These are phyloP conservation scores for Termitomyces sp. DNA, from an alignment of 768 basidiomycete species.

Conservation along the genomic window DNA sequence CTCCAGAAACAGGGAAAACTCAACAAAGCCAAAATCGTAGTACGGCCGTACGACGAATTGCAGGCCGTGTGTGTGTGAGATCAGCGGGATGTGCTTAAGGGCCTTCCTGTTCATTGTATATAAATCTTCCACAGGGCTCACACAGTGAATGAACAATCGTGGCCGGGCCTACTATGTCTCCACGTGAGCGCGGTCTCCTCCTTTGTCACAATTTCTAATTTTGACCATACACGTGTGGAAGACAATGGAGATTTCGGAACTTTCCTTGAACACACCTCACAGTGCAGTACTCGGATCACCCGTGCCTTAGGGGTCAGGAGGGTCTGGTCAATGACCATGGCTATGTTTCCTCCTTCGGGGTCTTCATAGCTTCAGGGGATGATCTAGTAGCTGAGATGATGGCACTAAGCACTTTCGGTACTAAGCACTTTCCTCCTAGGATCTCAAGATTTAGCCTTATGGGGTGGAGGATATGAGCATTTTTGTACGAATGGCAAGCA, in stretches of 20 bases:
- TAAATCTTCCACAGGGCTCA: not conserved
- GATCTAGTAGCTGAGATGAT: no score
- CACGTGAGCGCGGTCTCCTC: conserved; percentile 1
- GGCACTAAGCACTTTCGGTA: no score
- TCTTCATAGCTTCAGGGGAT: no score
- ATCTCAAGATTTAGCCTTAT: no score
- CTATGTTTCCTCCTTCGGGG: no score
- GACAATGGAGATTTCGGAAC: conserved; percentile 6
- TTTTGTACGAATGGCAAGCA: no score
- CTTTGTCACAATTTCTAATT: not conserved
- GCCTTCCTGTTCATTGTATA: not conserved
- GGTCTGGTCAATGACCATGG: no score
- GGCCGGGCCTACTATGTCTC: not conserved
- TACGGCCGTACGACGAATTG: not conserved
- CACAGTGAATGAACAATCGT: not conserved
- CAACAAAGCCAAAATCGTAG: not conserved
- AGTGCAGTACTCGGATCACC: no score
- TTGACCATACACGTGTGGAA: not conserved
- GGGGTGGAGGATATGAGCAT: no score
- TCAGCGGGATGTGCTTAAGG: not conserved
- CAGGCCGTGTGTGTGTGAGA: not conserved
- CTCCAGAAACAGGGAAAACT: not conserved
- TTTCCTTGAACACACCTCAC: conserved; percentile 13
- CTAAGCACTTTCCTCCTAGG: no score
- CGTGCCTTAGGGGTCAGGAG: no score